phyloP scores from a whole-genome alignment of 2,329 filamentous ascomycete species.

The Pseudocercospora fijiensis region DNA sequence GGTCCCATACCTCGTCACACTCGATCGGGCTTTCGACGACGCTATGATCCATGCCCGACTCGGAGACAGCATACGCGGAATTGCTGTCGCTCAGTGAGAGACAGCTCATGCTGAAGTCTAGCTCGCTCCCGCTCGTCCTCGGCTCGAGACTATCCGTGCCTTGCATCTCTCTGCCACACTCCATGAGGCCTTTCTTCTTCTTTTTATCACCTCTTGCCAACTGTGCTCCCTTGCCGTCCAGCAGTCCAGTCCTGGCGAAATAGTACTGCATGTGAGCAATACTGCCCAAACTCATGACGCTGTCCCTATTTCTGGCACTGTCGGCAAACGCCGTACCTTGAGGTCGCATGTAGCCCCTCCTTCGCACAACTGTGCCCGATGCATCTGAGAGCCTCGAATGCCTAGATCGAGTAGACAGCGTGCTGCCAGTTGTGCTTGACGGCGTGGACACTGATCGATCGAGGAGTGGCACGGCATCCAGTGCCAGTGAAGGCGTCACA shows the following conservation, averaged over 20 bases:
- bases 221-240: slow-evolving; percentile 91
- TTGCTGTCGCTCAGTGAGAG: slow-evolving; percentile 31
- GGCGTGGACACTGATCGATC: slow-evolving; percentile 64
- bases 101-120: slow-evolving; percentile 28
- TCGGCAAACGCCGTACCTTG: slow-evolving; percentile 86
- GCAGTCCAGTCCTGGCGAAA: slow-evolving; percentile 87
- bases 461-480: slow-evolving; percentile 58
- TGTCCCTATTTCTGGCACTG: slow-evolving; percentile 85
- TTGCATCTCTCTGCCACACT: slow-evolving; percentile 25
- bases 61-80: slow-evolving; percentile 34
- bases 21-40: slow-evolving; percentile 57
- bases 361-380: slow-evolving; percentile 46
- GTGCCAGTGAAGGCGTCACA: slow-evolving; percentile 60
- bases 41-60: slow-evolving; percentile 37
- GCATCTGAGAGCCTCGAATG: slow-evolving; percentile 55
- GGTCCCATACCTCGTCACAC: slow-evolving; percentile 51
- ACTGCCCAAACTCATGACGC: slow-evolving; percentile 92
- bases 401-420: slow-evolving; percentile 40
- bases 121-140: slow-evolving; percentile 20
- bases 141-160: slow-evolving; percentile 12
- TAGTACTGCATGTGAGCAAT: slow-evolving; percentile 98
- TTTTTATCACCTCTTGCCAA: slow-evolving; percentile 55
- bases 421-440: slow-evolving; percentile 49
- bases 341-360: slow-evolving; percentile 83
- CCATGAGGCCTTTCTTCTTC: slow-evolving; percentile 26